These are phyloP conservation scores for Cystobasidium slooffiae DNA, from an alignment of 1,284 basidiomycete genomes.

Conservation along the genomic window DNA sequence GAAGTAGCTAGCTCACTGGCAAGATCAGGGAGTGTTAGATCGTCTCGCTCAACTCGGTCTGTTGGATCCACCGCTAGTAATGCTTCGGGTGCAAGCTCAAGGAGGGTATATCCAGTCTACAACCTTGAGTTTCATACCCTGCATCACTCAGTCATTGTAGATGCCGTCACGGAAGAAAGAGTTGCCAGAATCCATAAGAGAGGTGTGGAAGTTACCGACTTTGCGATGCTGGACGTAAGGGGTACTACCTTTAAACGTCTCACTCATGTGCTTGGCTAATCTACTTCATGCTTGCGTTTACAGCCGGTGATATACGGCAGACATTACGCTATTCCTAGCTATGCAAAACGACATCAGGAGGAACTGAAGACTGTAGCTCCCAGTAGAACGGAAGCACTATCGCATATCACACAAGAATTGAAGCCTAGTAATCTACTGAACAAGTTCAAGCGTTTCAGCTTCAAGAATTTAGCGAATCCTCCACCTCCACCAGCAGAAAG, in stretches of 20 bases:
- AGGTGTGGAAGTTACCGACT: constrained; percentile 61
- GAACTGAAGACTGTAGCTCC: neutral
- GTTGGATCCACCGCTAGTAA: constrained; percentile 53
- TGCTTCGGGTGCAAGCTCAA: constrained; percentile 62
- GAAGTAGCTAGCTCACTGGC: constrained; percentile 50
- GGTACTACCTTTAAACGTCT: constrained; percentile 10
- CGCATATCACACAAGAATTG: constrained; percentile 7
- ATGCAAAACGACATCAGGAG: constrained; percentile 3
- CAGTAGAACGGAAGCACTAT: neutral
- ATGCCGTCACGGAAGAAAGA: constrained; percentile 91
- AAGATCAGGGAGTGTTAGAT: constrained; percentile 56
- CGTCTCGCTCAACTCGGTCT: constrained; percentile 61
- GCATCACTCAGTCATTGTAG: constrained; percentile 84
- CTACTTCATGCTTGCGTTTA: neutral
- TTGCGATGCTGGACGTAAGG: constrained; percentile 56
- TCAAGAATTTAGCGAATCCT: constrained; percentile 36
- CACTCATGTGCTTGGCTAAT: constrained; percentile 10
- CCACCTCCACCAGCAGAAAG: constrained; percentile 17
- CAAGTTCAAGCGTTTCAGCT: constrained; percentile 48
- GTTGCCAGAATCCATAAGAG: constrained; percentile 87
- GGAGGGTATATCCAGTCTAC: constrained; percentile 88
- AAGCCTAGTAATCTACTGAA: constrained; percentile 43
- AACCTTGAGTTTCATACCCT: constrained; percentile 92
- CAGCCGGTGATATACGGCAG: constrained; percentile 40
- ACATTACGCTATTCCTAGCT: constrained; percentile 17